These are phyloP conservation scores for Boletus eberwhitei DNA, from an alignment of 768 basidiomycete genomes.

Conservation along the genomic window DNA sequence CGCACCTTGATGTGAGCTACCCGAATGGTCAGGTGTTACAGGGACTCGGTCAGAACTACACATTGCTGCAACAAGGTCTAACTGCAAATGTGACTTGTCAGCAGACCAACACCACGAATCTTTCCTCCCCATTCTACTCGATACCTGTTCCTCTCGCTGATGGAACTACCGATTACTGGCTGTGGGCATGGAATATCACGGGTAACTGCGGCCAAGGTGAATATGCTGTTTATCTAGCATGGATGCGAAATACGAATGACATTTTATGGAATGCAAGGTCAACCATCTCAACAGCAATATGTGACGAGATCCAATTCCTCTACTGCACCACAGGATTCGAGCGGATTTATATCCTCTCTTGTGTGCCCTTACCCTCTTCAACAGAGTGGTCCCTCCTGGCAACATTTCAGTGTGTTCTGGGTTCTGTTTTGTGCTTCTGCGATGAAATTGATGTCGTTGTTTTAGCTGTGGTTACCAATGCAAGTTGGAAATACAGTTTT, in stretches of 20 bases:
- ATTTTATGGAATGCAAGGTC: neutral
- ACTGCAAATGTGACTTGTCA: conserved; percentile 12
- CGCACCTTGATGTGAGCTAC: neutral
- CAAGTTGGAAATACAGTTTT: conserved; percentile 14
- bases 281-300: neutral
- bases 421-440: neutral
- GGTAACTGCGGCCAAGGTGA: neutral
- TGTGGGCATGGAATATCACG: conserved; percentile 5
- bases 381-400: conserved; percentile 1
- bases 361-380: conserved; percentile 3
- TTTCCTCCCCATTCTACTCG: neutral
- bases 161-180: conserved; percentile 2
- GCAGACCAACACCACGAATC: neutral
- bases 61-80: conserved; percentile 17
- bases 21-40: neutral
- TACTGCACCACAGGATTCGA: neutral
- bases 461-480: neutral
- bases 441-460: neutral
- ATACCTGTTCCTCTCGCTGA: neutral
- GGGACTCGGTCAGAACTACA: neutral
- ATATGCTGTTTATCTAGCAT: too few species aligned
- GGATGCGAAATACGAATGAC: too few species aligned
- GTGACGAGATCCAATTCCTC: conserved; percentile 3
- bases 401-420: neutral
- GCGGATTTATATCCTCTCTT: neutral